Percentiles rank a stretch among this genome's conserved stretches.
Conservation (phyloP, 768 basidiomycete genomes). For the Punctularia strigosozonata region DNA sequence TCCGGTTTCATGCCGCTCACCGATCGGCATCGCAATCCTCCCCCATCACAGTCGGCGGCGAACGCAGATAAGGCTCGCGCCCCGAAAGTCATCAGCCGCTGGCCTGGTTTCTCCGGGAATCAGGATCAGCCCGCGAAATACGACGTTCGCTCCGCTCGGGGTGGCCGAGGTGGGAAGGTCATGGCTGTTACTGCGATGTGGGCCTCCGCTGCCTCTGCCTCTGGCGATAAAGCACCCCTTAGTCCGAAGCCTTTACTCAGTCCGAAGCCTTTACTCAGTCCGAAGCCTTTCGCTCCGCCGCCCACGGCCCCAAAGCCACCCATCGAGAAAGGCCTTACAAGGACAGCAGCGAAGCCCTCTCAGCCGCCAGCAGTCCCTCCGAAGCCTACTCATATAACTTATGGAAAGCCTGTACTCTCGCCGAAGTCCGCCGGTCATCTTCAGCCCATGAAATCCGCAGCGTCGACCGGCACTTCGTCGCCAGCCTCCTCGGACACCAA, state of each 20-base stretch:
- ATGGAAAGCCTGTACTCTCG: too few species aligned
- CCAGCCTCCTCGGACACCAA: neutral
- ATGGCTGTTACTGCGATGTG: conserved; percentile 65
- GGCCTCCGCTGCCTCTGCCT: conserved; percentile 28
- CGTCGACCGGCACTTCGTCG: too few species aligned
- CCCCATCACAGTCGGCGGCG: neutral
- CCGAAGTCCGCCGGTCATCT: too few species aligned
- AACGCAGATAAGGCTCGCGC: neutral
- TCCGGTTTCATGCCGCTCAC: conserved; percentile 67
- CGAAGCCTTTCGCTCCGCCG: neutral
- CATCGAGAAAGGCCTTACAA: neutral
- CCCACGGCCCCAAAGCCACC: neutral
- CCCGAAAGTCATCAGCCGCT: neutral
- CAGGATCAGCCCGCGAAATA: conserved; percentile 49
- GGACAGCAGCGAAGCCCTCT: neutral
- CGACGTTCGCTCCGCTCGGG: conserved; percentile 65
- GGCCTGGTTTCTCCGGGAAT: conserved; percentile 17
- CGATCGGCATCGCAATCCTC: conserved; percentile 18
- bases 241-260: neutral
- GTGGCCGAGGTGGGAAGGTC: conserved; percentile 67
- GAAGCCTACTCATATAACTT: too few species aligned
- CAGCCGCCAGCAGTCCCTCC: too few species aligned
- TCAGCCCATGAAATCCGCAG: too few species aligned
- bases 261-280: neutral
- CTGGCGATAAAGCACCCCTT: neutral